phyloP scores from a whole-genome alignment of 2,329 filamentous ascomycete species.

The Pestalotiopsis fici region DNA sequence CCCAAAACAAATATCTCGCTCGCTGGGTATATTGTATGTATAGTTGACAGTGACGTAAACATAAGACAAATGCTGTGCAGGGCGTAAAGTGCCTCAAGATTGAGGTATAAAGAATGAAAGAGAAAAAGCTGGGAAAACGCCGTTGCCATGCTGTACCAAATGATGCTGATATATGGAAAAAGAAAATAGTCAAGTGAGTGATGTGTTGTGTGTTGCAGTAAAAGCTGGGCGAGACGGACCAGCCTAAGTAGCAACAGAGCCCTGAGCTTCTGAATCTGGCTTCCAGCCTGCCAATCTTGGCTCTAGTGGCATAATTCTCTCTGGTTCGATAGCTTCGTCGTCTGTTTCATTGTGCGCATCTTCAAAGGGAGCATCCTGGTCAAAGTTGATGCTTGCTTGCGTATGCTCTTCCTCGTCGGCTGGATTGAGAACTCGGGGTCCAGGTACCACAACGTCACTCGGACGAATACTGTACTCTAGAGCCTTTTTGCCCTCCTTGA shows the following conservation, averaged over 20 bases:
- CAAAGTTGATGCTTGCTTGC: slow-evolving; percentile 9
- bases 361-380: slow-evolving; percentile 1
- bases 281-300: slow-evolving; percentile 22
- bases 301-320: neutral
- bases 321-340: neutral
- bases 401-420: slow-evolving; percentile 58
- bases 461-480: slow-evolving; percentile 79
- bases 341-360: slow-evolving; percentile 25
- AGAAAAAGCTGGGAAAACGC: neutral
- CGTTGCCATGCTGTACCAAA: neutral
- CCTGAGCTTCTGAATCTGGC: slow-evolving; percentile 11
- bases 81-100: neutral
- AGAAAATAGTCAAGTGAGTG: neutral
- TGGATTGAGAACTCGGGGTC: slow-evolving; percentile 66
- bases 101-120: neutral
- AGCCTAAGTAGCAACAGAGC: neutral
- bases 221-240: neutral
- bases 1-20: neutral
- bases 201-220: neutral
- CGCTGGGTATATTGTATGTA: neutral
- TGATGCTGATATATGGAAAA: neutral
- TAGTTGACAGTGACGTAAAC: neutral
- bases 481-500: slow-evolving; percentile 85
- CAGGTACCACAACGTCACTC: slow-evolving; percentile 80
- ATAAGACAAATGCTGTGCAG: neutral